phyloP scores from a whole-genome alignment of 1,139 yeast genomes.

The Saccharomyces hybrid region DNA sequence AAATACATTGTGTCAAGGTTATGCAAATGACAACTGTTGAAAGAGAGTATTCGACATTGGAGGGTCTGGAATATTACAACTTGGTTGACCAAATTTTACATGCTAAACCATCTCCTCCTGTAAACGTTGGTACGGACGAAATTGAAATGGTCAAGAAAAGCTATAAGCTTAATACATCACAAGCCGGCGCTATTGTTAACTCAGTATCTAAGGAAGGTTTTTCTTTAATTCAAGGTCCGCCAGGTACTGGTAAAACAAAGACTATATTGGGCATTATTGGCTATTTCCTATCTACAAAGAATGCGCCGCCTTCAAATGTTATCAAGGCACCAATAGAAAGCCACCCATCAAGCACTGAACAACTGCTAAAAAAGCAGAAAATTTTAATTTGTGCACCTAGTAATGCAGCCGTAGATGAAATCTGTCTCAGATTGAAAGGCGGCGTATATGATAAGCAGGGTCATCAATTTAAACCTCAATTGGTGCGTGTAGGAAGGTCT shows the following conservation, averaged over 20 bases:
- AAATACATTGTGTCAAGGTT: conserved; percentile 59
- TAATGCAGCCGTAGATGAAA: conserved; percentile 97
- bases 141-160: conserved; percentile 38
- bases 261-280: conserved; percentile 92
- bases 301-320: conserved; percentile 23
- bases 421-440: conserved; percentile 72
- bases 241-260: conserved; percentile 97
- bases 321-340: conserved; percentile 19
- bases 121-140: conserved; percentile 31
- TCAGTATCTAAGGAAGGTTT: conserved; percentile 66
- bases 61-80: conserved; percentile 76
- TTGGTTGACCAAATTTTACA: conserved; percentile 53
- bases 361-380: conserved; percentile 37
- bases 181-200: conserved; percentile 80
- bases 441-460: conserved; percentile 64
- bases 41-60: conserved; percentile 80
- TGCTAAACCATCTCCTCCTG: conserved; percentile 50
- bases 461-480: conserved; percentile 49
- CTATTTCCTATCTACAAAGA: conserved; percentile 46
- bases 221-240: conserved; percentile 93
- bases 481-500: conserved; percentile 85
- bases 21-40: conserved; percentile 88
- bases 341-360: conserved; percentile 16
- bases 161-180: conserved; percentile 72
- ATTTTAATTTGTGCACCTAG: conserved; percentile 94